Conservation (phyloP, 805 yeast species). For the Candida boleticola region DNA sequence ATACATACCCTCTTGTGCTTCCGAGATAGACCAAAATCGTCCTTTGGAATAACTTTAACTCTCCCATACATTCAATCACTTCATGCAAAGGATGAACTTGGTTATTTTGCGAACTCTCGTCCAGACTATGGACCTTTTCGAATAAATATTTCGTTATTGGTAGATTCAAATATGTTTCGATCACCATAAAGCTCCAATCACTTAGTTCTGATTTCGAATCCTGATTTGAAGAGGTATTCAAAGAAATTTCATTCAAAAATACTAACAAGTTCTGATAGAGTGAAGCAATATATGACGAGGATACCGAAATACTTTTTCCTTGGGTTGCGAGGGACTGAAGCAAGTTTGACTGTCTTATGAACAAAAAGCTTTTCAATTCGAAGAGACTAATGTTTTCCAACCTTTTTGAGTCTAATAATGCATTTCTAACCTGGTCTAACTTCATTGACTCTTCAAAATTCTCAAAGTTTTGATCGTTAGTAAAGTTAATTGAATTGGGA, state of each 20-base stretch:
- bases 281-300: constrained; percentile 39
- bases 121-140: constrained; percentile 20
- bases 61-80: constrained; percentile 45
- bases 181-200: constrained; percentile 40
- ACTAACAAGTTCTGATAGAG: constrained; percentile 33
- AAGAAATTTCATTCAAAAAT: constrained; percentile 39
- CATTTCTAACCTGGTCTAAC: not conserved
- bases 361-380: constrained; percentile 28
- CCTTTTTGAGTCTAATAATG: not conserved
- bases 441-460: not conserved
- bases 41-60: constrained; percentile 47
- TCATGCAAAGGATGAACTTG: constrained; percentile 17
- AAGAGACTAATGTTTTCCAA: constrained; percentile 18
- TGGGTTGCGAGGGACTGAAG: constrained; percentile 34
- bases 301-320: constrained; percentile 39
- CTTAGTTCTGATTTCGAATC: constrained; percentile 1
- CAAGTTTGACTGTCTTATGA: constrained; percentile 34
- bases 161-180: constrained; percentile 39
- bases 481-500: not conserved
- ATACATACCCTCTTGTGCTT: constrained; percentile 13
- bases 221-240: not conserved
- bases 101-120: constrained; percentile 9
- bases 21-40: constrained; percentile 34
- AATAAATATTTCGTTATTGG: constrained; percentile 8
- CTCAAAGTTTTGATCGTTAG: not conserved